These are phyloP conservation scores for Lactarius tabidus DNA, from an alignment of 768 basidiomycete genomes.

Conservation along the genomic window DNA sequence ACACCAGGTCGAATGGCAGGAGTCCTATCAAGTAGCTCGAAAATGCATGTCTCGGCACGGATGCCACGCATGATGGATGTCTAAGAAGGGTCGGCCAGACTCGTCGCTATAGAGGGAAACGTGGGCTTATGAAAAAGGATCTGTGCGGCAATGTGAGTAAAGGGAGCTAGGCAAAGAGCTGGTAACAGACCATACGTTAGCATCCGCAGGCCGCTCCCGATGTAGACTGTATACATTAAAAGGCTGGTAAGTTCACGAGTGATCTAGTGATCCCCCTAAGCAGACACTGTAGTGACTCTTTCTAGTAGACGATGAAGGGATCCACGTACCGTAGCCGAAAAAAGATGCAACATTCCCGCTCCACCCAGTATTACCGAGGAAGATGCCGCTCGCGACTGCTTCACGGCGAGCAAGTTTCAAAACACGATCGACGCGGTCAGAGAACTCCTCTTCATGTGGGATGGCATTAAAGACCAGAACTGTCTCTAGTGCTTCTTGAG, in stretches of 20 bases:
- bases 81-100: slow-evolving; percentile 36
- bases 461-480: slow-evolving; percentile 78
- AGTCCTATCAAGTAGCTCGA: slow-evolving; percentile 81
- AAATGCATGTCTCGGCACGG: slow-evolving; percentile 92
- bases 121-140: slow-evolving; percentile 37
- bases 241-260: slow-evolving; percentile 84
- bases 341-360: slow-evolving; percentile 89
- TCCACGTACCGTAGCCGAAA: slow-evolving; percentile 75
- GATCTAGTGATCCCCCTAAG: slow-evolving; percentile 88
- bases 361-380: slow-evolving; percentile 89
- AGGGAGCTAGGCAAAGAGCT: slow-evolving; percentile 3
- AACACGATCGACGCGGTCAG: slow-evolving; percentile 57
- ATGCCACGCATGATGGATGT: slow-evolving; percentile 96
- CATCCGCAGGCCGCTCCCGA: slow-evolving; percentile 75
- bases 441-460: slow-evolving; percentile 78
- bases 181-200: slow-evolving; percentile 52
- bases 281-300: neutral
- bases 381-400: slow-evolving; percentile 85
- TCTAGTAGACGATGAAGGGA: neutral
- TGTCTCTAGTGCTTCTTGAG: slow-evolving; percentile 87
- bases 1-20: slow-evolving; percentile 65
- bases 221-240: slow-evolving; percentile 87
- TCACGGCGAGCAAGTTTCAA: slow-evolving; percentile 79
- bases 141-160: slow-evolving; percentile 25
- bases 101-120: slow-evolving; percentile 32